These are phyloP conservation scores for Globisporangium iwayamae DNA, from an alignment of 352 stramenopile genomes.

Conservation along the genomic window DNA sequence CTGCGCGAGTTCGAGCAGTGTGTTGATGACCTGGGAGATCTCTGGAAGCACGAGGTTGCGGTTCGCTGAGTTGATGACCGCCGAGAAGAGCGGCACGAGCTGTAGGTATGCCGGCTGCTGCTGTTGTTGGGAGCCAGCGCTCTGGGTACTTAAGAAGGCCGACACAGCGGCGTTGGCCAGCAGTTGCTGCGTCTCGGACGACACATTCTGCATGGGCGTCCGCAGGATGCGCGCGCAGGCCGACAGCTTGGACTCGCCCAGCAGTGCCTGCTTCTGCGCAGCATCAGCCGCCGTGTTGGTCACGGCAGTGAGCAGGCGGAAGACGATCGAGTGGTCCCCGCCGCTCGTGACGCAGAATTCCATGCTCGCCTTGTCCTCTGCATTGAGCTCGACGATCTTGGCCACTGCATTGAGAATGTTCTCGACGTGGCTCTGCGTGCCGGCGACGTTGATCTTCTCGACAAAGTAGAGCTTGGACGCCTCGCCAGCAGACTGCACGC, in stretches of 20 bases:
- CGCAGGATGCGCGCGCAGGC: slow-evolving; percentile 63
- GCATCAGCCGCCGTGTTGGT: slow-evolving; percentile 54
- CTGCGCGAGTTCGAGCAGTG: slow-evolving; percentile 73
- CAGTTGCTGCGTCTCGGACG: slow-evolving; percentile 51
- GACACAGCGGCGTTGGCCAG: slow-evolving; percentile 56
- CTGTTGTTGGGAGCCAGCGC: slow-evolving; percentile 8
- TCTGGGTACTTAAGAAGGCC: slow-evolving; percentile 52
- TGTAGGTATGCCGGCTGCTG: slow-evolving; percentile 45
- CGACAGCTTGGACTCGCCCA: slow-evolving; percentile 40
- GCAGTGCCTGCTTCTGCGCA: slow-evolving; percentile 19
- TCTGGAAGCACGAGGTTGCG: slow-evolving; percentile 54
- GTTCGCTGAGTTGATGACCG: slow-evolving; percentile 75
- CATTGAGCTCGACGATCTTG: slow-evolving; percentile 80
- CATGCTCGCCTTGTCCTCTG: slow-evolving; percentile 68
- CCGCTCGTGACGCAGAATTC: slow-evolving; percentile 62
- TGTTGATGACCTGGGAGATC: slow-evolving; percentile 69
- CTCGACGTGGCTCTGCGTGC: slow-evolving; percentile 36
- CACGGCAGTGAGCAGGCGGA: slow-evolving; percentile 56
- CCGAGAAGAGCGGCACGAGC: slow-evolving; percentile 70
- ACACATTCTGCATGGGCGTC: slow-evolving; percentile 77
- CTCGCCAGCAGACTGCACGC: slow-evolving; percentile 22
- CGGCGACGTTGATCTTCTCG: slow-evolving; percentile 23
- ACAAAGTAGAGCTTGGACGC: slow-evolving; percentile 31
- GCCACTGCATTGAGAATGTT: slow-evolving; percentile 66
- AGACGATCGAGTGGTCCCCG: slow-evolving; percentile 40